A percentile compares a stretch with the other conserved stretches of the same genome.
Evolutionary conservation across 2,329 filamentous ascomycete genomes (phyloP).

Genomic region (Aureobasidium sp.): DNA sequence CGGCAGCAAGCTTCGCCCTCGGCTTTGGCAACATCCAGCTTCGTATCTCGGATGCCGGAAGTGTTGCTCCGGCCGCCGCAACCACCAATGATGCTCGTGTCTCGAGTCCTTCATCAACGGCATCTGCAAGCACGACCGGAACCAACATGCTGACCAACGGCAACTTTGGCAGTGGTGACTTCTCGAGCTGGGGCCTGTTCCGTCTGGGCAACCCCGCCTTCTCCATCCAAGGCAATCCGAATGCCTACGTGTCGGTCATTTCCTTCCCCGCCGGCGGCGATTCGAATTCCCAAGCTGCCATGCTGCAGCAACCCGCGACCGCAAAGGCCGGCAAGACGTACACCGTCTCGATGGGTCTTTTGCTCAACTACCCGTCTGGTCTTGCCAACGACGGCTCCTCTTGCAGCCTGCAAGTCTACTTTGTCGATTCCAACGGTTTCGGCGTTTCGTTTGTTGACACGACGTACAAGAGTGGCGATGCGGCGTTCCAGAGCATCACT

Average conservation of each 20-base stretch:
- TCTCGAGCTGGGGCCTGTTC: neutral
- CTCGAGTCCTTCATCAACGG: neutral
- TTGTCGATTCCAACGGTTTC: conserved; percentile 6
- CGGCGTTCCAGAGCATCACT: conserved; percentile 2
- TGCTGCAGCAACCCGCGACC: neutral
- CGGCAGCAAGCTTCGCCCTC: neutral
- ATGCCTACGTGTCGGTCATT: neutral
- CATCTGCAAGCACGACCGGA: neutral
- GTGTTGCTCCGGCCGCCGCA: neutral
- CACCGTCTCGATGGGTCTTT: neutral
- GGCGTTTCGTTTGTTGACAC: neutral
- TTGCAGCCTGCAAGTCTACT: conserved; percentile 6
- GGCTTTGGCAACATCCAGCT: conserved; percentile 11
- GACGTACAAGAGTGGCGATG: neutral
- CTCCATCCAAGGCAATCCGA: neutral
- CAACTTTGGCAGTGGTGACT: neutral
- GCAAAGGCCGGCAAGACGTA: neutral
- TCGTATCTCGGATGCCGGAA: neutral
- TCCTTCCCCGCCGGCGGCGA: conserved; percentile 8
- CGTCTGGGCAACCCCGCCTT: neutral
- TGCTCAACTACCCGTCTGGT: neutral
- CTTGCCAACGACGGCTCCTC: neutral
- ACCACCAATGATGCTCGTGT: neutral
- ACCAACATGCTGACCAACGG: conserved; percentile 7
- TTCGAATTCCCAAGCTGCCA: neutral